phyloP scores from a whole-genome alignment of 2,329 filamentous ascomycete species.

The Coniochaeta pulveracea region DNA sequence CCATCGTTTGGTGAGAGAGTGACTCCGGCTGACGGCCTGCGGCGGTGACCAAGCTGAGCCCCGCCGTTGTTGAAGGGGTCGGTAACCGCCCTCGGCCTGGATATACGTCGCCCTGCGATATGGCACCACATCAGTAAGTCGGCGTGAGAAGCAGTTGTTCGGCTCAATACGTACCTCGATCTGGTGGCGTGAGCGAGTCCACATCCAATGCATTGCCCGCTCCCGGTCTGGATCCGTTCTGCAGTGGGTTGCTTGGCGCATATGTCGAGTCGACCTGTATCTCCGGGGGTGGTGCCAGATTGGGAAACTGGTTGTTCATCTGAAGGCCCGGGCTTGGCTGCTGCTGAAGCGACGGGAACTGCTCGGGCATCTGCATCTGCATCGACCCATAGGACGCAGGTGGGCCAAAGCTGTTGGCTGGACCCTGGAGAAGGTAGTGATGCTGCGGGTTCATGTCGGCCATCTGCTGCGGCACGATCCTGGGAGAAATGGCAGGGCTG shows the following conservation, averaged over 20 bases:
- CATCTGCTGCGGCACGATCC: constrained; percentile 45
- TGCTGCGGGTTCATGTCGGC: constrained; percentile 39
- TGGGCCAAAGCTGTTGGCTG: constrained; percentile 25
- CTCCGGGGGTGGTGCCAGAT: too few species aligned
- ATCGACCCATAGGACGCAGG: constrained; percentile 30
- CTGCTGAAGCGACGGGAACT: constrained; percentile 39
- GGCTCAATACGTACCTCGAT: constrained; percentile 39
- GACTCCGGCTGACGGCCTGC: constrained; percentile 21
- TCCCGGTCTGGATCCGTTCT: too few species aligned
- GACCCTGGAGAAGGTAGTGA: constrained; percentile 29
- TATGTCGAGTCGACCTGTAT: too few species aligned
- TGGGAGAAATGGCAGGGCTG: constrained; percentile 54
- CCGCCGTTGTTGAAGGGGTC: constrained; percentile 45
- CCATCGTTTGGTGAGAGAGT: constrained; percentile 40
- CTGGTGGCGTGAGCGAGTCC: constrained; percentile 76
- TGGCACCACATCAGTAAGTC: background rate
- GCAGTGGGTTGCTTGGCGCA: too few species aligned
- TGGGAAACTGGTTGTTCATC: too few species aligned
- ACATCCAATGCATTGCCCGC: constrained; percentile 60
- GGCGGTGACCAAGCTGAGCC: constrained; percentile 23
- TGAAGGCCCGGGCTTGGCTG: too few species aligned
- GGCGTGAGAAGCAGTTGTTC: constrained; percentile 10
- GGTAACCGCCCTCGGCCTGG: constrained; percentile 44
- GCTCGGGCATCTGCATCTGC: constrained; percentile 29
- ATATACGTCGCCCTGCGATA: constrained; percentile 32